phyloP scores from a whole-genome alignment of 305 asterid species.

The Salvia sclarea region DNA sequence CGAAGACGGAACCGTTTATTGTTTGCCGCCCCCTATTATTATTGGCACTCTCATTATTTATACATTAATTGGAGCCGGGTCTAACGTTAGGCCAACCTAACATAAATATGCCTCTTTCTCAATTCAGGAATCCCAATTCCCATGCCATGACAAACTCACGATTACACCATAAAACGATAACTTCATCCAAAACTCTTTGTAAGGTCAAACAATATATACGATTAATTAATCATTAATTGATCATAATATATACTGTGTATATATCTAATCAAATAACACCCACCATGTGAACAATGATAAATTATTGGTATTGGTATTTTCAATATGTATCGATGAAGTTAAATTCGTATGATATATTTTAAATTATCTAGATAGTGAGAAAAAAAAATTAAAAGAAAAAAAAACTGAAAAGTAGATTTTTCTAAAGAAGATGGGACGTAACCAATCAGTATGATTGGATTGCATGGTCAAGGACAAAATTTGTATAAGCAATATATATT shows the following conservation, averaged over 20 bases:
- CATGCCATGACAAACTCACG: too few species aligned
- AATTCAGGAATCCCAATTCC: too few species aligned
- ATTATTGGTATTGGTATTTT: background rate
- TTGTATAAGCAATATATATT: slow-evolving; percentile 6
- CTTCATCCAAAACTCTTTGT: background rate
- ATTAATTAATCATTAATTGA: too few species aligned
- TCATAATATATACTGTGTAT: background rate
- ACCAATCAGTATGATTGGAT: background rate
- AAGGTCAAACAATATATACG: background rate
- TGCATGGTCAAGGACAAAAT: slow-evolving; percentile 24
- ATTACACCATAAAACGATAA: background rate
- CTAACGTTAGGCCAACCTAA: too few species aligned
- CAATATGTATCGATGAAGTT: background rate
- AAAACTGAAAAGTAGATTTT: background rate
- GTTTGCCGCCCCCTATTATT: too few species aligned
- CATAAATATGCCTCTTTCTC: too few species aligned
- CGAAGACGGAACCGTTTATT: too few species aligned
- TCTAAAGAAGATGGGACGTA: background rate
- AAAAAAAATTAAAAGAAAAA: background rate
- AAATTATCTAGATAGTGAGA: background rate
- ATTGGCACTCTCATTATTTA: too few species aligned
- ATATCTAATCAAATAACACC: background rate
- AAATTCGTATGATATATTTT: background rate
- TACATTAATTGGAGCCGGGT: too few species aligned
- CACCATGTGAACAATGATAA: background rate